Base-by-base conservation (phyloP, 768 basidiomycete species). In the Trichaptum fuscoviolaceum region DNA sequence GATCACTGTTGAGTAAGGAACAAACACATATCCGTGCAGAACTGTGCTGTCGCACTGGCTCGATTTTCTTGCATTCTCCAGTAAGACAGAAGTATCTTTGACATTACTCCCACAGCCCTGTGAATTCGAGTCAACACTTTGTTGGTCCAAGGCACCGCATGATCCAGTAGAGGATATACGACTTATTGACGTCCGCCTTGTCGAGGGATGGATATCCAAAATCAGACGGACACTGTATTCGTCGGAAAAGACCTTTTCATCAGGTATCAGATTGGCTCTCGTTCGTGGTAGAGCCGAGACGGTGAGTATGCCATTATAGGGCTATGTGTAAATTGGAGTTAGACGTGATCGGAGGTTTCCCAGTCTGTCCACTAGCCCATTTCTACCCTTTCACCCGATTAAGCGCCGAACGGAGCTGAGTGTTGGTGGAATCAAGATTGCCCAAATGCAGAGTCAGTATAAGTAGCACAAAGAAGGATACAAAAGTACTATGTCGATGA, bases 401-500 rank as follows among this genome's bases (percentile, higher is more conserved):
- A 52, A 52, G 10, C 42, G 12, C 20, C 42, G 42, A 52, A 52
- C 42, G 42, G 42, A 52, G 12, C 20, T 12, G 42, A 20, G 15
- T 52, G 12, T 6, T 5, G 42, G 15, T 5, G 20, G 15, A 52
- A 52, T 52, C 42, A 52, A 20, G 12, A 52, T 52, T 52, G 15
- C 42, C 42, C 5, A 52, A 52, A 4, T 52, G 15, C 20, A 52
- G 20, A 2, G 42, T 52, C 42, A 52, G 42, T 52, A 52, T 52
- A 52, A 12, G 42, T 15, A 20, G 42, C 42, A 52, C 42, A 52
- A 20, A 15, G 42, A 52, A n/a, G 42, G 42, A 52, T 52, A 52
- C 42, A 52, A 3, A 52, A 12, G 42, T 63, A 70, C 71, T 78
- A 85, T 71, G 76, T 76, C 61, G 82, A 77, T 26, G 84, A 82